Base-by-base conservation (phyloP, 345 rosid genomes). In the Camelina sativa region DNA sequence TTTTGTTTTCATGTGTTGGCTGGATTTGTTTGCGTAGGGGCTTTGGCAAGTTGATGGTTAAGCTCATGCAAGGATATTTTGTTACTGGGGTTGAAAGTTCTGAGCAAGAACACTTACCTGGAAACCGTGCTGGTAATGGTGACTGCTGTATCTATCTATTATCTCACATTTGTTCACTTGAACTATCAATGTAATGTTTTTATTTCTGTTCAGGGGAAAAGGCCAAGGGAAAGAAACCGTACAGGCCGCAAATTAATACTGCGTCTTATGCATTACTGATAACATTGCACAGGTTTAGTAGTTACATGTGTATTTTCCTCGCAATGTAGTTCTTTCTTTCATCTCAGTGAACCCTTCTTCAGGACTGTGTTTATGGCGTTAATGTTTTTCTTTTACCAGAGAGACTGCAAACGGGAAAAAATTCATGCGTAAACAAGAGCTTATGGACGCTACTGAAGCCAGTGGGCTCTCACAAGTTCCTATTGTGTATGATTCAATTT, bases 401-500 rank as follows among this genome's bases (percentile, higher is more conserved):
- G 88, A 65, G 72, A 87, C 86, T 58, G 35, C 80, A 20, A 79
- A 79, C 73, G 96, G 88, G 69, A 82, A 84, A 32, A 92, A 90
- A 12, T 90, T 85, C 78, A 87, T 92, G 99, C 80, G 71, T 41
- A 92, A 88, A 75, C 92, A 89, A 81, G 97, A 88, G 73, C 91
- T 94, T 60, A 90, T 92, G 65, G 99, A 92, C 81, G 95, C 90
- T 37, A 83, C 97, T 71, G 99, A 95, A 62, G 97, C 95, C 16
- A 92, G 97, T 77, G 99, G 98, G 34, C 97, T 91, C 78, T 89
- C 96, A 74, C 86, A 85, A 50, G 83, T 40, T 4, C 90, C 94
- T 32, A 81, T 93, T 57, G 79, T 3, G 97, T 91, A 83, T 50
- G 97, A 19, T n/a, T 81, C n/a, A 34, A 22, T 4, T 79, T 30